Evolutionary conservation across 129 eudicot species (phyloP).

Genomic region (Oenanthe sinensis): DNA sequence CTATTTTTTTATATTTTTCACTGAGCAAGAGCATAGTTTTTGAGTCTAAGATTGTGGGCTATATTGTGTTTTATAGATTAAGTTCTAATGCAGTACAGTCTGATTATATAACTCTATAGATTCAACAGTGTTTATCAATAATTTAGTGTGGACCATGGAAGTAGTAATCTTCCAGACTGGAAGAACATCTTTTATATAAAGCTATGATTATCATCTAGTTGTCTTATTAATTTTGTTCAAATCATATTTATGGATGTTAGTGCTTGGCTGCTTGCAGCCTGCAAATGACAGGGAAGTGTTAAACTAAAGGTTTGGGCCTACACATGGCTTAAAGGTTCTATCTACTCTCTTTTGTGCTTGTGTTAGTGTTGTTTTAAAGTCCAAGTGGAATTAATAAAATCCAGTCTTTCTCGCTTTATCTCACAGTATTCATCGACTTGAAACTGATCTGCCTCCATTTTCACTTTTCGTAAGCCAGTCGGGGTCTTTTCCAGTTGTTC

Average conservation of each 20-base stretch:
- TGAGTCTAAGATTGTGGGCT: conserved; percentile 8
- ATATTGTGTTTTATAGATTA: neutral
- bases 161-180: conserved; percentile 6
- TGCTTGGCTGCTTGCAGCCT: conserved; percentile 2
- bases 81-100: neutral
- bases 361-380: no score
- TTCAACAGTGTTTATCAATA: neutral
- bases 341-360: neutral
- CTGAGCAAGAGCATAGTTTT: neutral
- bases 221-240: neutral
- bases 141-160: neutral
- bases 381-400: no score
- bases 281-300: neutral
- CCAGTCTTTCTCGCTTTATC: no score
- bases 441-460: no score
- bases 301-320: neutral
- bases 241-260: neutral
- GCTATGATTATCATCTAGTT: conserved; percentile 5
- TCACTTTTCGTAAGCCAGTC: no score
- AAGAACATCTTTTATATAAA: neutral
- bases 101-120: neutral
- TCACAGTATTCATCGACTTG: no score
- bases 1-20: neutral
- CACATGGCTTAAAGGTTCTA: neutral
- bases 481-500: no score